Evolutionary conservation across 2,329 filamentous ascomycete species (phyloP).

Genomic region (Alternaria novae-zelandiae): DNA sequence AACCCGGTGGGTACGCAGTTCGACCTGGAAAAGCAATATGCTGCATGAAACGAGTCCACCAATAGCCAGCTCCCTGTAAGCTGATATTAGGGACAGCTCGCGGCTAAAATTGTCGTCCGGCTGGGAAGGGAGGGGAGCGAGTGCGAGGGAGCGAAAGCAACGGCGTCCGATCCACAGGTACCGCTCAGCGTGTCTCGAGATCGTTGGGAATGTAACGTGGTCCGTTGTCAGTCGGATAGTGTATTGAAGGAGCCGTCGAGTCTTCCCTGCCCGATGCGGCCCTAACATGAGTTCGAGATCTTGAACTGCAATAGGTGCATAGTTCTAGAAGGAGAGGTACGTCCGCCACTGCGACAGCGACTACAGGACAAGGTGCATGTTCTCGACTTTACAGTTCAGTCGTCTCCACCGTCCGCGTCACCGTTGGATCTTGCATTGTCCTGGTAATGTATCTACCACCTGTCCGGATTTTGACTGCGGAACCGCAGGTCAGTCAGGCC

Average conservation of each 20-base stretch:
- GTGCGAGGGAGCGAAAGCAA: neutral
- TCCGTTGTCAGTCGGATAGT: neutral
- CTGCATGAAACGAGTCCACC: constrained; percentile 3
- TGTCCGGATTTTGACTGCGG: constrained; percentile 6
- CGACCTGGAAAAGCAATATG: constrained; percentile 4
- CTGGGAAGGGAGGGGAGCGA: neutral
- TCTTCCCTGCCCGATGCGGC: neutral
- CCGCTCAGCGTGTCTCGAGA: neutral
- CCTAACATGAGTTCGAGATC: neutral
- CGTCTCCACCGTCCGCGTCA: constrained; percentile 8
- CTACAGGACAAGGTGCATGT: neutral
- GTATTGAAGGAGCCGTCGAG: neutral
- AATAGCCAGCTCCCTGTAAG: neutral
- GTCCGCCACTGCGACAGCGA: neutral
- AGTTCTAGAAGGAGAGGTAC: constrained; percentile 4
- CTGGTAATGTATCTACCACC: neutral
- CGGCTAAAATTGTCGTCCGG: constrained; percentile 9
- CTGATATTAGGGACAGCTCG: neutral
- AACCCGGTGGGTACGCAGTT: constrained; percentile 2
- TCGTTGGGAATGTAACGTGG: neutral
- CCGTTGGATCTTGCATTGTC: constrained; percentile 3
- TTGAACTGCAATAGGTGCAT: neutral
- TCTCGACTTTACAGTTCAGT: neutral
- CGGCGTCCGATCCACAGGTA: constrained; percentile 1
- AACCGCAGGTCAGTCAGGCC: neutral